phyloP scores from a whole-genome alignment of 352 stramenopile species.

The Labyrinthula sp. region DNA sequence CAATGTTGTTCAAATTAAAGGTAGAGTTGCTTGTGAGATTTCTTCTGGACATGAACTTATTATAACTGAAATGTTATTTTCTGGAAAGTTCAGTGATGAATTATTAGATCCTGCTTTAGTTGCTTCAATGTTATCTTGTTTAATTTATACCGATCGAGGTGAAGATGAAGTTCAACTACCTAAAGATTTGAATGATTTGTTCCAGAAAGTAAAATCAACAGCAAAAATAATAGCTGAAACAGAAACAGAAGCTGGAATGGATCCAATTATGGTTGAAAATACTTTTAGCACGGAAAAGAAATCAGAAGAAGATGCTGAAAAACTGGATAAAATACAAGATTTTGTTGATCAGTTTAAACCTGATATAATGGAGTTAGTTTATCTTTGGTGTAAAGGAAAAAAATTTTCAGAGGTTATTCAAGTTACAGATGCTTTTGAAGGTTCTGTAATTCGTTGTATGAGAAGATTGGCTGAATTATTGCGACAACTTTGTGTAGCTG shows the following conservation, averaged over 20 bases:
- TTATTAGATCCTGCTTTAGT: conserved; percentile 84
- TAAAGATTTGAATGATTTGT: conserved; percentile 58
- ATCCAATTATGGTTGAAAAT: too few species aligned
- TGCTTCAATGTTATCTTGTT: conserved; percentile 76
- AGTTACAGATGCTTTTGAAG: conserved; percentile 96
- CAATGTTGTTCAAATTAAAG: conserved; percentile 94
- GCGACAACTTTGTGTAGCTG: conserved; percentile 76
- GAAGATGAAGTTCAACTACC: conserved; percentile 36
- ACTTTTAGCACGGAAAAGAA: too few species aligned
- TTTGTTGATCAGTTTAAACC: conserved; percentile 91
- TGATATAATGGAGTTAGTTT: conserved; percentile 88
- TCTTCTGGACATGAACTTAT: conserved; percentile 93
- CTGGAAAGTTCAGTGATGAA: conserved; percentile 88
- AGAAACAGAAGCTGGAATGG: conserved; percentile 69
- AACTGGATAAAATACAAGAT: too few species aligned
- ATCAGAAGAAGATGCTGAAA: too few species aligned
- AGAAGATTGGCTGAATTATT: conserved; percentile 88
- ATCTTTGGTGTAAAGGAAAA: conserved; percentile 40
- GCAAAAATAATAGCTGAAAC: conserved; percentile 66
- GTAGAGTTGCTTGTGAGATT: conserved; percentile 89
- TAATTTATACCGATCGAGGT: conserved; percentile 77
- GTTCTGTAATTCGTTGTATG: conserved; percentile 88
- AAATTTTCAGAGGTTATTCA: conserved; percentile 41
- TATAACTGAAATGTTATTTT: conserved; percentile 93
- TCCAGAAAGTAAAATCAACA: conserved; percentile 77